Conservation (phyloP, 163 green algal genomes). For the Scenedesmus sp. region DNA sequence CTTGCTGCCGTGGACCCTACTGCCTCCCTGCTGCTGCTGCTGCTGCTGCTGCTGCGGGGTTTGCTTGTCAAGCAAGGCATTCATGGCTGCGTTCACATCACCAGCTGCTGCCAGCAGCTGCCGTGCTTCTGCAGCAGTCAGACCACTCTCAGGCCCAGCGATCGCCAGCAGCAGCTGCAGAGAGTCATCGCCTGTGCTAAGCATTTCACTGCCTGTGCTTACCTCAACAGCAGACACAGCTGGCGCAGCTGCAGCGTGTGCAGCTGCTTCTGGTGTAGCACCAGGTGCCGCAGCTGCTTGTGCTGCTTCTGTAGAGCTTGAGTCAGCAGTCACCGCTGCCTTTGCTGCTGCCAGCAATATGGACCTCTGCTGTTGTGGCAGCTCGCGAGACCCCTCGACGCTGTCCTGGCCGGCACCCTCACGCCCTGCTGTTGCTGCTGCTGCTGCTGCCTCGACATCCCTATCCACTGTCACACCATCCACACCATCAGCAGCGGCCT, state of each 20-base stretch:
- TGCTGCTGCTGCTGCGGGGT: constrained; percentile 5
- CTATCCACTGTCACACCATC: background rate
- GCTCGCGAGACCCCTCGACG: background rate
- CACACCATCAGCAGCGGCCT: background rate
- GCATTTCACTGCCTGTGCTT: background rate
- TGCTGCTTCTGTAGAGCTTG: background rate
- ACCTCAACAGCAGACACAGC: background rate
- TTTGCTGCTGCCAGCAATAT: background rate
- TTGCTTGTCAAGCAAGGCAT: constrained; percentile 64
- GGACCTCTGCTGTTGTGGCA: background rate
- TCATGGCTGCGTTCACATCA: constrained; percentile 64
- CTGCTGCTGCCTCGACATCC: background rate
- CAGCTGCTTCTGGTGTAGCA: background rate
- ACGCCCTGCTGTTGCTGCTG: constrained; percentile 14
- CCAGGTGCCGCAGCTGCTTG: too few relatives aligned
- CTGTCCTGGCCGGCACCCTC: background rate
- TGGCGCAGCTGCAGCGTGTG: background rate
- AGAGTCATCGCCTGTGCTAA: background rate
- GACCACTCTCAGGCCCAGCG: constrained; percentile 59
- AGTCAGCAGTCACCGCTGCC: background rate
- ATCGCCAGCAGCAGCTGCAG: constrained; percentile 39
- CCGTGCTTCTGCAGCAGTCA: constrained; percentile 49
- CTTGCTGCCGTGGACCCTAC: background rate
- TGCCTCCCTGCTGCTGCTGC: constrained; percentile 17
- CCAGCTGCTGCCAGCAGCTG: constrained; percentile 63